phyloP scores from a whole-genome alignment of 2,329 filamentous ascomycete genomes.

The Mycosphaerella sp. region DNA sequence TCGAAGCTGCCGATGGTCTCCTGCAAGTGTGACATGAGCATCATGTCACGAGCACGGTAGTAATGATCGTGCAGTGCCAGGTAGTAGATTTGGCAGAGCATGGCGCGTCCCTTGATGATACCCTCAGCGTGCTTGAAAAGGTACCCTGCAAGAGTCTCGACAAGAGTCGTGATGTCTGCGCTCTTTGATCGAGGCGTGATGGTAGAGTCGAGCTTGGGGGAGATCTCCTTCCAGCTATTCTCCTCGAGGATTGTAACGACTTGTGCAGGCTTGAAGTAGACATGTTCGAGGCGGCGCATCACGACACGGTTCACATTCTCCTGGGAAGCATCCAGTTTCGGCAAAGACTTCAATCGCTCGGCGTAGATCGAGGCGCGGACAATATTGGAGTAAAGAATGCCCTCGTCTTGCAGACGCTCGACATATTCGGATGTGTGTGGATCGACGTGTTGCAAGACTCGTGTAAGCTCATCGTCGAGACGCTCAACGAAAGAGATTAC shows the following conservation, averaged over 20 bases:
- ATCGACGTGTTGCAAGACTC: slow-evolving; percentile 95
- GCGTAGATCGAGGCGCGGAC: slow-evolving; percentile 84
- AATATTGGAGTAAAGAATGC: slow-evolving; percentile 83
- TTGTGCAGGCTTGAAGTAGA: slow-evolving; percentile 98
- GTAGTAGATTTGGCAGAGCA: slow-evolving; percentile 99
- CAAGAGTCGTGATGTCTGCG: slow-evolving; percentile 65
- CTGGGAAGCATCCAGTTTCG: slow-evolving; percentile 66
- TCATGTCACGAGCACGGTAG: slow-evolving; percentile 96
- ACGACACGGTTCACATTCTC: slow-evolving; percentile 88
- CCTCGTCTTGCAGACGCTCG: slow-evolving; percentile 87
- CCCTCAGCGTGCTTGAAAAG: slow-evolving; percentile 92
- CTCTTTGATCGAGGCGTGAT: slow-evolving; percentile 69
- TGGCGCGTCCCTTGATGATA: slow-evolving; percentile 90
- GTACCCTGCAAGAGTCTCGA: slow-evolving; percentile 87
- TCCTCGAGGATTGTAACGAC: slow-evolving; percentile 92
- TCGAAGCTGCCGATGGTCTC: slow-evolving; percentile 97
- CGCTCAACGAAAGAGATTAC: slow-evolving; percentile 91
- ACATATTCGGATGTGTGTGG: slow-evolving; percentile 99
- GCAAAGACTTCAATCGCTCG: slow-evolving; percentile 67
- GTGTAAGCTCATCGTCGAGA: slow-evolving; percentile 92
- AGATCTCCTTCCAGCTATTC: slow-evolving; percentile 81
- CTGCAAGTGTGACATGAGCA: slow-evolving; percentile 98
- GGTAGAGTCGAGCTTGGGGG: slow-evolving; percentile 62
- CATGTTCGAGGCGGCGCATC: slow-evolving; percentile 89
- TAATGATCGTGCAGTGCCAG: slow-evolving; percentile 95